Evolutionary conservation across 1,284 basidiomycete species (phyloP).

Genomic region (Termitomyces sp.): DNA sequence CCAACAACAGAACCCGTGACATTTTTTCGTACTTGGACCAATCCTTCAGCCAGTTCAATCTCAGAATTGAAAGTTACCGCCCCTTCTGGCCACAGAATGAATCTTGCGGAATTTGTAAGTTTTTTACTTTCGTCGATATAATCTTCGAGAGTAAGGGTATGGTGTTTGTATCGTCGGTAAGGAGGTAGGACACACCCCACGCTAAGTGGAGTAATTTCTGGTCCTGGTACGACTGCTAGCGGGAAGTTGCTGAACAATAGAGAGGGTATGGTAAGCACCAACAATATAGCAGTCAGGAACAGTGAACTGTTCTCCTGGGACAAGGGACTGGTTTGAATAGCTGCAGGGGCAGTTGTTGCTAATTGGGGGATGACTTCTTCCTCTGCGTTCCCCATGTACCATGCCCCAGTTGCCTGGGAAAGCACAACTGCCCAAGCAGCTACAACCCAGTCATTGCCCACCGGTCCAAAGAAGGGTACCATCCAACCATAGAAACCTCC

Average conservation of each 20-base stretch:
- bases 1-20: slow-evolving; percentile 45
- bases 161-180: slow-evolving; percentile 33
- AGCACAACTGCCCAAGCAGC: slow-evolving; percentile 68
- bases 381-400: slow-evolving; percentile 44
- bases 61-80: slow-evolving; percentile 57
- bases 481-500: slow-evolving; percentile 59
- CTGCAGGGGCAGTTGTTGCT: slow-evolving; percentile 15
- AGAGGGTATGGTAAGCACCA: slow-evolving; percentile 53
- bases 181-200: slow-evolving; percentile 64
- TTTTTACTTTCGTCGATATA: slow-evolving; percentile 53
- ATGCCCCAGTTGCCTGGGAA: slow-evolving; percentile 46
- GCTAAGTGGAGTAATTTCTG: slow-evolving; percentile 46
- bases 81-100: slow-evolving; percentile 78
- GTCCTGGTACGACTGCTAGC: slow-evolving; percentile 33
- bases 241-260: slow-evolving; percentile 41
- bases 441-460: slow-evolving; percentile 62
- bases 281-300: slow-evolving; percentile 38
- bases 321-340: slow-evolving; percentile 9
- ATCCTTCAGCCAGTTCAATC: slow-evolving; percentile 44
- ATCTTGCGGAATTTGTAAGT: slow-evolving; percentile 40
- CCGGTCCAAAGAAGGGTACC: slow-evolving; percentile 49
- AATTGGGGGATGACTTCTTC: slow-evolving; percentile 18
- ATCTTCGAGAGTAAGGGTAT: slow-evolving; percentile 45
- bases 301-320: slow-evolving; percentile 22
- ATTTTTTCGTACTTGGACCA: slow-evolving; percentile 37